These are phyloP conservation scores for Cutaneotrichosporon sp. DNA, from an alignment of 1,284 basidiomycete species.

Conservation along the genomic window DNA sequence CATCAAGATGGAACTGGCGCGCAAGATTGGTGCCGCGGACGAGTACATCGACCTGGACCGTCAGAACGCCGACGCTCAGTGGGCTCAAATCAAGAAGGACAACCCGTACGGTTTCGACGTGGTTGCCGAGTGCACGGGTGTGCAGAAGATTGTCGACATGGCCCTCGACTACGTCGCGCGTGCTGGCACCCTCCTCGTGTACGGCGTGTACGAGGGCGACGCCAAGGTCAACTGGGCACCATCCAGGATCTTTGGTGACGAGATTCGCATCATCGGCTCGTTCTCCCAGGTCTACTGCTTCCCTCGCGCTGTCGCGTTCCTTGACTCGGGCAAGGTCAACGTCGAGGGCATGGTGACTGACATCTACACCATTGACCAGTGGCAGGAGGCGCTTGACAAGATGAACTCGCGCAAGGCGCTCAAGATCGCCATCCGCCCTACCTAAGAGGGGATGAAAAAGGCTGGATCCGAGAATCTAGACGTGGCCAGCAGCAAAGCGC, in stretches of 20 bases:
- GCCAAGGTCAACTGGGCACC: constrained; percentile 79
- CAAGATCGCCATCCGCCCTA: constrained; percentile 52
- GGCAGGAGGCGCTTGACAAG: constrained; percentile 77
- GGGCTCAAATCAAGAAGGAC: constrained; percentile 71
- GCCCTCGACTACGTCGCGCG: constrained; percentile 79
- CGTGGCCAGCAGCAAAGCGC: neutral
- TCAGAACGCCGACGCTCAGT: constrained; percentile 70
- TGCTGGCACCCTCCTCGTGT: constrained; percentile 53
- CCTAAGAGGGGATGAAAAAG: constrained; percentile 9
- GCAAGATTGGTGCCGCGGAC: constrained; percentile 70
- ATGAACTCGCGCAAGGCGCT: constrained; percentile 60
- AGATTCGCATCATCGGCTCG: constrained; percentile 80
- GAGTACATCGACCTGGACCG: constrained; percentile 80
- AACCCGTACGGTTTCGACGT: constrained; percentile 84
- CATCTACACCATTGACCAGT: constrained; percentile 71
- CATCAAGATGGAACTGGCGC: constrained; percentile 79
- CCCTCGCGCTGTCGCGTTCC: constrained; percentile 80
- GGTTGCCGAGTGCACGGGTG: constrained; percentile 82
- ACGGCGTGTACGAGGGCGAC: constrained; percentile 66
- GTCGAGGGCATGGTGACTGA: constrained; percentile 81
- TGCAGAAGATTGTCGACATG: constrained; percentile 73
- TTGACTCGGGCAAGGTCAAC: constrained; percentile 76
- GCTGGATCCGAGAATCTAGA: neutral
- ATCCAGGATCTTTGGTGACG: constrained; percentile 78
- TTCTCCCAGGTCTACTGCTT: constrained; percentile 83